phyloP scores from a whole-genome alignment of 1,284 basidiomycete species.

The Chalciporus piperatoides region DNA sequence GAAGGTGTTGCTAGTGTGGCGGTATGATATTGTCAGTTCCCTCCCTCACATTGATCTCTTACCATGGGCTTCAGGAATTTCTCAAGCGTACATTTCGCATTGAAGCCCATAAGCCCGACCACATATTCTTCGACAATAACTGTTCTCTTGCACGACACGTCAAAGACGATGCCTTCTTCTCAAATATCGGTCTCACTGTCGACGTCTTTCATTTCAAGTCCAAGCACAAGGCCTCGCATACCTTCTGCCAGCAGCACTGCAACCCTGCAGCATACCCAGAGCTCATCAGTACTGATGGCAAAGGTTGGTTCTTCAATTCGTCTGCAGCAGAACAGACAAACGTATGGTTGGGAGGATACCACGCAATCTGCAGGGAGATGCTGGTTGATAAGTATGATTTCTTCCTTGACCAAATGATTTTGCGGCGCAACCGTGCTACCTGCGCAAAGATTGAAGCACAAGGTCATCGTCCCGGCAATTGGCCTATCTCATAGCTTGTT shows the following conservation, averaged over 20 bases:
- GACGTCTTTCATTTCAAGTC: constrained; percentile 43
- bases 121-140: constrained; percentile 38
- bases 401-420: constrained; percentile 40
- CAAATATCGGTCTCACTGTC: constrained; percentile 29
- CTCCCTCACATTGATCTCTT: not conserved
- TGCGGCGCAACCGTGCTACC: constrained; percentile 19
- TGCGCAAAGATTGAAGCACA: constrained; percentile 2
- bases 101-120: constrained; percentile 4
- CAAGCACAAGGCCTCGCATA: constrained; percentile 36
- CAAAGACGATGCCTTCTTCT: constrained; percentile 25
- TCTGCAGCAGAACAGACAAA: constrained; percentile 25
- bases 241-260: constrained; percentile 36
- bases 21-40: constrained; percentile 12
- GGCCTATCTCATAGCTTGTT: not conserved
- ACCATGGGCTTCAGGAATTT: constrained; percentile 13
- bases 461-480: not conserved
- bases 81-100: constrained; percentile 12
- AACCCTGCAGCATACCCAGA: constrained; percentile 36
- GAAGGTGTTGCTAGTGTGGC: constrained; percentile 23
- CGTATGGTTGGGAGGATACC: constrained; percentile 26
- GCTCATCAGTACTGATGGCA: constrained; percentile 25
- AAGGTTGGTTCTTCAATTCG: constrained; percentile 32
- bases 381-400: constrained; percentile 21
- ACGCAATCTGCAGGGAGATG: constrained; percentile 30
- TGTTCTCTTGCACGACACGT: constrained; percentile 30